A percentile compares a stretch with the other conserved stretches of the same genome.
Evolutionary conservation across 768 basidiomycete genomes (phyloP).

Genomic region (Lentinula sp.): DNA sequence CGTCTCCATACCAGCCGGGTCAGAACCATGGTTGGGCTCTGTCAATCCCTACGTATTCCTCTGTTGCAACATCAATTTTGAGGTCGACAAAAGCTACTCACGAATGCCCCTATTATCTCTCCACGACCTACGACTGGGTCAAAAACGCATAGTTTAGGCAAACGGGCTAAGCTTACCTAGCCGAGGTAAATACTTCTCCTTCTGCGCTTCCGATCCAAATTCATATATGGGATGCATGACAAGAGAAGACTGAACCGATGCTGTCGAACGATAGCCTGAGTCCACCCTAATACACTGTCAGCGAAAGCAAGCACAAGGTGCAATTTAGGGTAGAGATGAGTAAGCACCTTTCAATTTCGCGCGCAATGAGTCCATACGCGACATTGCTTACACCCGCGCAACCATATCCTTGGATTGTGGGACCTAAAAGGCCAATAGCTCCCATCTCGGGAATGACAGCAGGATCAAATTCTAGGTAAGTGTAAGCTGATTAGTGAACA

Average conservation of each 20-base stretch:
- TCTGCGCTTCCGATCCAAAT: conserved; percentile 86
- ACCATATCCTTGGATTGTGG: conserved; percentile 90
- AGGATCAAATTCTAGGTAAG: conserved; percentile 61
- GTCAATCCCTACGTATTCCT: conserved; percentile 67
- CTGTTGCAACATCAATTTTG: background rate
- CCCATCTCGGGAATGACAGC: conserved; percentile 88
- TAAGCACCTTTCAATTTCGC: conserved; percentile 82
- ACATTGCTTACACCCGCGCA: conserved; percentile 91
- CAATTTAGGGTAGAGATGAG: background rate
- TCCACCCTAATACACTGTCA: conserved; percentile 60
- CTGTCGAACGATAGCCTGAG: conserved; percentile 91
- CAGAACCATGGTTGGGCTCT: conserved; percentile 95
- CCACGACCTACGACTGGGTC: conserved; percentile 55
- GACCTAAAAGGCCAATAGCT: conserved; percentile 80
- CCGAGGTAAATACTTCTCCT: conserved; percentile 83
- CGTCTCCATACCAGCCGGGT: conserved; percentile 97
- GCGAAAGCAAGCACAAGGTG: background rate
- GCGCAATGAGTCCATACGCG: conserved; percentile 88
- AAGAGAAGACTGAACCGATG: conserved; percentile 93
- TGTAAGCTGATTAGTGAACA: background rate
- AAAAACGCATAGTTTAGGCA: background rate
- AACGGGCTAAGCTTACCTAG: conserved; percentile 44
- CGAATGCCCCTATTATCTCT: conserved; percentile 89
- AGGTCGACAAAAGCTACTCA: conserved; percentile 31
- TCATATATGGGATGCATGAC: conserved; percentile 94